phyloP scores from a whole-genome alignment of 169 alveolate genomes.

The Babesia microti region DNA sequence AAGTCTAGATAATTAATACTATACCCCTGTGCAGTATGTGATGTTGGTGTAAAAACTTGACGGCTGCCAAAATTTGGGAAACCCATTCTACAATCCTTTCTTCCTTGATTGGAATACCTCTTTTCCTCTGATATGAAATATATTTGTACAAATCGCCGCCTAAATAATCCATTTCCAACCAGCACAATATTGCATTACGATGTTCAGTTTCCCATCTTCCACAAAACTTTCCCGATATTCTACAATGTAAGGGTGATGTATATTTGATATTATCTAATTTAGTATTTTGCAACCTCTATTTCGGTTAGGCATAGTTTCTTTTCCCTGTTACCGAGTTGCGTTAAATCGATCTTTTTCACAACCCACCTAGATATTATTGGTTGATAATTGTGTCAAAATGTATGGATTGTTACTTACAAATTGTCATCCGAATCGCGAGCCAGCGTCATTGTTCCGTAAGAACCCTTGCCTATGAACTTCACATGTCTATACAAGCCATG shows the following conservation, averaged over 20 bases:
- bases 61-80: slow-evolving; percentile 67
- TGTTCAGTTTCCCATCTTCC: slow-evolving; percentile 70
- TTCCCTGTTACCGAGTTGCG: slow-evolving; percentile 50
- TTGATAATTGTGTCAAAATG: too few species aligned
- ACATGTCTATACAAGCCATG: too few species aligned
- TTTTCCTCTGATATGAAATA: slow-evolving; percentile 46
- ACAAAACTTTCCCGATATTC: slow-evolving; percentile 75
- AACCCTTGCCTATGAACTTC: slow-evolving; percentile 45
- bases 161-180: slow-evolving; percentile 50
- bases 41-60: slow-evolving; percentile 66
- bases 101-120: slow-evolving; percentile 57
- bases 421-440: slow-evolving; percentile 37
- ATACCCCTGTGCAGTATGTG: slow-evolving; percentile 79
- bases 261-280: slow-evolving; percentile 43
- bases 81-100: slow-evolving; percentile 66
- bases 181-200: slow-evolving; percentile 81
- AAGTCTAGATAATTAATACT: slow-evolving; percentile 37
- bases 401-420: slow-evolving; percentile 22
- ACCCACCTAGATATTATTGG: slow-evolving; percentile 27
- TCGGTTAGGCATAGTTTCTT: slow-evolving; percentile 54
- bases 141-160: slow-evolving; percentile 65
- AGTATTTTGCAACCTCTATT: slow-evolving; percentile 35
- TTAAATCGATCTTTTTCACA: slow-evolving; percentile 51
- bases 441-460: slow-evolving; percentile 55
- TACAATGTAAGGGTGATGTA: slow-evolving; percentile 71